Conservation (phyloP, 2,329 filamentous ascomycete species). For the Sporothrix sp. region DNA sequence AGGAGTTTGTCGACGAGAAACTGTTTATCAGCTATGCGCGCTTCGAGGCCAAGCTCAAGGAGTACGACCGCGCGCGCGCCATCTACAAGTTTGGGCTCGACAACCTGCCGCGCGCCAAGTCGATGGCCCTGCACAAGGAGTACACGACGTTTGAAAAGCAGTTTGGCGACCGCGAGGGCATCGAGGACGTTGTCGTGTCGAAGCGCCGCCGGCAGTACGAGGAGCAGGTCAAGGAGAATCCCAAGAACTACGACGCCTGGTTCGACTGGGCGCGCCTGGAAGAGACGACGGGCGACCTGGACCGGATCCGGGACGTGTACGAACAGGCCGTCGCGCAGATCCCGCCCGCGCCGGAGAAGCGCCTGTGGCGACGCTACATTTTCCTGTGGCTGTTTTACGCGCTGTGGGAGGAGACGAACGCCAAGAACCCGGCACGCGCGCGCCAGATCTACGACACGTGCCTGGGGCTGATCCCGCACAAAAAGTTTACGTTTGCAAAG, state of each 20-base stretch:
- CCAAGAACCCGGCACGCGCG: constrained; percentile 66
- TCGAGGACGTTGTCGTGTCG: constrained; percentile 91
- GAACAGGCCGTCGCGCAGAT: constrained; percentile 93
- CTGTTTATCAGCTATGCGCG: constrained; percentile 93
- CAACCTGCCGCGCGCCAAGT: constrained; percentile 78
- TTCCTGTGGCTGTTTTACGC: constrained; percentile 98
- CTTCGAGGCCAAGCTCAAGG: constrained; percentile 89
- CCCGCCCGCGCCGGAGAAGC: constrained; percentile 89
- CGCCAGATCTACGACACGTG: constrained; percentile 87
- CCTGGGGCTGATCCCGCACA: constrained; percentile 80
- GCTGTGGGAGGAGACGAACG: constrained; percentile 84
- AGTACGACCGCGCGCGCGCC: constrained; percentile 83
- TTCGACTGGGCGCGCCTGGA: constrained; percentile 90
- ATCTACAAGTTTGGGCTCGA: constrained; percentile 97
- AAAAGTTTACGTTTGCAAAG: constrained; percentile 95
- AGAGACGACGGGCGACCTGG: constrained; percentile 71
- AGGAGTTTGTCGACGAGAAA: constrained; percentile 93
- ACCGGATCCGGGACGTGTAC: constrained; percentile 84
- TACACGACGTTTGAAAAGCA: constrained; percentile 99
- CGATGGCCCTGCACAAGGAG: constrained; percentile 75
- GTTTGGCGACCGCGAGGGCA: constrained; percentile 83
- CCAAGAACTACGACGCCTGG: constrained; percentile 96
- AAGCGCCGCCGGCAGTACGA: constrained; percentile 92
- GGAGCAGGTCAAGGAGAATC: constrained; percentile 84
- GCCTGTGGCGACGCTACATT: constrained; percentile 94